Percentiles rank a stretch among this genome's conserved stretches.
Conservation (phyloP, 129 eudicot genomes). For the Solidago caesia region DNA sequence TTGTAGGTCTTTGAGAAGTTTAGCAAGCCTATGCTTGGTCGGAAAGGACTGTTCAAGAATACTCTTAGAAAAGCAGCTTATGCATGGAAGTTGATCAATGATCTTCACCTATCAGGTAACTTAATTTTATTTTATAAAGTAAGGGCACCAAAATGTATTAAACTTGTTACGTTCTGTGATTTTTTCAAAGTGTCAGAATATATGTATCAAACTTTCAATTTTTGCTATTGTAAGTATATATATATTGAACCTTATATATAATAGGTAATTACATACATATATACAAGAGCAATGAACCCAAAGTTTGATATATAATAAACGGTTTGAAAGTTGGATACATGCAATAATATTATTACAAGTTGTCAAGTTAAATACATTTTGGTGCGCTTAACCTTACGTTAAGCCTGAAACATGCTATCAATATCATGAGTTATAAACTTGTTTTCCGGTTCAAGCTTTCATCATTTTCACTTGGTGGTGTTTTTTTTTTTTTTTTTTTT, state of each 20-base stretch:
- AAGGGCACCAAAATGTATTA: too few species aligned
- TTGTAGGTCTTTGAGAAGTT: slow-evolving; percentile 79
- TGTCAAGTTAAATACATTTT: too few species aligned
- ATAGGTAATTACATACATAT: too few species aligned
- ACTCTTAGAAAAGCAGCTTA: slow-evolving; percentile 76
- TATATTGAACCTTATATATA: too few species aligned
- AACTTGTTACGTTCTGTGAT: too few species aligned
- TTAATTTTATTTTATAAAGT: not conserved
- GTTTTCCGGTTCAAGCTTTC: not conserved
- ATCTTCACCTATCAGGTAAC: slow-evolving; percentile 69
- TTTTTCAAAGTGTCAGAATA: too few species aligned
- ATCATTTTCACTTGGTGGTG: not conserved
- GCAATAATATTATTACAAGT: too few species aligned
- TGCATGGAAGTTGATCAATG: slow-evolving; percentile 74
- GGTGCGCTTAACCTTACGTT: not conserved
- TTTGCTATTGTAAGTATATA: too few species aligned
- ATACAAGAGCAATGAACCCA: too few species aligned
- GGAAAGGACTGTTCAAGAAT: slow-evolving; percentile 84
- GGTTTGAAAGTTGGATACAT: too few species aligned
- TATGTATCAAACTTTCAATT: too few species aligned
- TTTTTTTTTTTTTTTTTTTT: not conserved
- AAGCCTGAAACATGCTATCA: not conserved
- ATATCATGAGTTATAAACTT: not conserved
- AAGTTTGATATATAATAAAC: too few species aligned
- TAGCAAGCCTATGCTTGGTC: slow-evolving; percentile 57